Evolutionary conservation across 2,329 filamentous ascomycete genomes (phyloP), one percentile per base, ranked within the genome.

Genomic region (Fusarium lyarnte): DNA sequence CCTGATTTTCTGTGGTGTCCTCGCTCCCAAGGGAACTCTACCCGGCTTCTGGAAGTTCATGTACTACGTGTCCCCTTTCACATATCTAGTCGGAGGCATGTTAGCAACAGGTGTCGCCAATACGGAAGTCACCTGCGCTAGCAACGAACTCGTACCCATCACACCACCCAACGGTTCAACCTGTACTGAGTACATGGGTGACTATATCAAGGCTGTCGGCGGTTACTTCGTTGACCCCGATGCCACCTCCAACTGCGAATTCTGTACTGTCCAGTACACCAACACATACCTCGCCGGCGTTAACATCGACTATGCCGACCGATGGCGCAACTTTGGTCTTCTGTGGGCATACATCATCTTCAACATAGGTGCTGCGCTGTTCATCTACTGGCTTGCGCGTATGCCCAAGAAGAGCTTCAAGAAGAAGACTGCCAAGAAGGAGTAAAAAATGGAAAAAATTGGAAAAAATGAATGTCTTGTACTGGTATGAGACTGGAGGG

Each of bases 31-130:
- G 52, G 89, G 88, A 19, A 86, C 87, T 17, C 81, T 87, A 17
- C 91, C 90, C 2, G 88, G 89, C 25, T 88, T 88, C 72, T 82
- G 76, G 76, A 77, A 64, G 29, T 76, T 78, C 25, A 76, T 78
- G 79, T 95, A 95, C 82, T 89, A 92, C 54, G 84, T 94, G 43
- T 94, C 91, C 0, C 94, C 94, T 0, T 93, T 97, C 76, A 95
- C 92, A 0, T 97, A 97, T 79, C 83, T 96, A 31, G 89, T 96
- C 36, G 87, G 88, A 33, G 93, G 91, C 39, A 90, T 97, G 85
- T 82, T 95, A 6, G 87, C 91, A 0, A 88, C 88, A 2, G 93
- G 89, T 12, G 84, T 97, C 13, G 92, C 92, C 47, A 91, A 92
- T 77, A 89, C 88, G 2, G 58, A 82, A 0, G 90, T 96, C 45